These are phyloP conservation scores for Hypoxylon intermedium DNA, from an alignment of 495 filamentous ascomycete genomes.

Conservation along the genomic window DNA sequence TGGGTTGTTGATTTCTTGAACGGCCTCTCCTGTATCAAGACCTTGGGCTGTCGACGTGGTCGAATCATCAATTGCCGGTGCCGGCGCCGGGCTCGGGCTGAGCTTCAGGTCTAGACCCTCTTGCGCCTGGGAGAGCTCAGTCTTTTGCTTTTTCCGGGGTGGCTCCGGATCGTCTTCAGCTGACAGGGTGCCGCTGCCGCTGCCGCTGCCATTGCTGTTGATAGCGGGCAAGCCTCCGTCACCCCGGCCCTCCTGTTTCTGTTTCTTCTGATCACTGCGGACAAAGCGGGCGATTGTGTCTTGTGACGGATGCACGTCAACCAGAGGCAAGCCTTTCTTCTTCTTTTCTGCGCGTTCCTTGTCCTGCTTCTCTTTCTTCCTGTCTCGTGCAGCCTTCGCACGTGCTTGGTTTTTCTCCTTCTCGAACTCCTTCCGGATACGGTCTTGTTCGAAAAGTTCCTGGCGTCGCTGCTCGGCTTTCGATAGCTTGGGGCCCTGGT, in stretches of 20 bases:
- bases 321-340: conserved; percentile 50
- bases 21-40: background rate
- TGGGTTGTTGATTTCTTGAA: background rate
- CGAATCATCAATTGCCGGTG: conserved; percentile 2
- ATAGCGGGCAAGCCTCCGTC: conserved; percentile 13
- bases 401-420: conserved; percentile 49
- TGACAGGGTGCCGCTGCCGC: conserved; percentile 10
- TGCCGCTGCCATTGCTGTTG: background rate
- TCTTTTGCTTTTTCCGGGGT: conserved; percentile 34
- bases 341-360: conserved; percentile 46
- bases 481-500: conserved; percentile 45
- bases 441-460: conserved; percentile 54
- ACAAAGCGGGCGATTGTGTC: conserved; percentile 53
- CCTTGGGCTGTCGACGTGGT: conserved; percentile 1
- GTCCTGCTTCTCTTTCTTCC: conserved; percentile 52
- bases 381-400: conserved; percentile 50
- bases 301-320: conserved; percentile 52
- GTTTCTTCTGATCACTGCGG: conserved; percentile 37
- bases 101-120: conserved; percentile 4
- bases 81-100: conserved; percentile 23
- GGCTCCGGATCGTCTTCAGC: conserved; percentile 17
- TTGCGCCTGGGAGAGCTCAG: background rate
- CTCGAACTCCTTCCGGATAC: conserved; percentile 52
- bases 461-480: conserved; percentile 50
- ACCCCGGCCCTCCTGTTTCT: conserved; percentile 37